Evolutionary conservation across 352 stramenopile genomes (phyloP), one percentile per base, ranked within the genome.

Genomic region (Nothophytophthora sp.): DNA sequence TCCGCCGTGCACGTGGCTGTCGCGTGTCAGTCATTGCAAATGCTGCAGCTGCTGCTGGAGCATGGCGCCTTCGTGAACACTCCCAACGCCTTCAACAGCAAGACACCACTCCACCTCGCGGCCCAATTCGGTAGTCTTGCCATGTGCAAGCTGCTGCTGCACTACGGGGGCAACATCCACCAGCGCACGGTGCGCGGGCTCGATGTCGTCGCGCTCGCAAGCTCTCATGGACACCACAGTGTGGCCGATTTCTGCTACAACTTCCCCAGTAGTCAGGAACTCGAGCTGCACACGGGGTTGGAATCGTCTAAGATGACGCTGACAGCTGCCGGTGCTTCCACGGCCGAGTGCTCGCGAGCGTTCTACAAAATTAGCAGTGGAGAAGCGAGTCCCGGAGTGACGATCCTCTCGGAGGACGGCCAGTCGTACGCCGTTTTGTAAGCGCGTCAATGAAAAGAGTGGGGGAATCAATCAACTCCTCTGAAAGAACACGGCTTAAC

Each of bases 31-130:
- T 56, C 59, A 4, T 16, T 77, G 5, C 50, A 55, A 4, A 52
- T 84, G 0, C 44, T 89, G 25, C 50, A 60, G 29, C 40, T 86
- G 3, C 55, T 86, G 13, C 55, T 86, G 8, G 61, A 76, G 34
- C 56, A 67, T 18, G 72, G 79, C 9, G 75, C 76, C 9, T 63
- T 68, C 13, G 68, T 87, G 16, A 83, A 82, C 58, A 73, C 56
- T 1, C 54, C 60, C 30, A 82, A 84, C 37, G 35, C 59, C 4
- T 70, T 74, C 50, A 79, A 78, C 24, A 56, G 65, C 39, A 78
- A 79, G 50, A 87, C 78, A 2, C 70, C 77, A 15, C 48, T 87
- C n/a, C 70, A 86, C 16, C 70, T 87, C 12, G 78, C 75, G 0
- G 73, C 77, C 0, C 73, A 84, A 38, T 65, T 48, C 3, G 78